Evolutionary conservation across 768 basidiomycete species (phyloP), one percentile per base, ranked within the genome.

Genomic region (Pulveroboletus sp.): DNA sequence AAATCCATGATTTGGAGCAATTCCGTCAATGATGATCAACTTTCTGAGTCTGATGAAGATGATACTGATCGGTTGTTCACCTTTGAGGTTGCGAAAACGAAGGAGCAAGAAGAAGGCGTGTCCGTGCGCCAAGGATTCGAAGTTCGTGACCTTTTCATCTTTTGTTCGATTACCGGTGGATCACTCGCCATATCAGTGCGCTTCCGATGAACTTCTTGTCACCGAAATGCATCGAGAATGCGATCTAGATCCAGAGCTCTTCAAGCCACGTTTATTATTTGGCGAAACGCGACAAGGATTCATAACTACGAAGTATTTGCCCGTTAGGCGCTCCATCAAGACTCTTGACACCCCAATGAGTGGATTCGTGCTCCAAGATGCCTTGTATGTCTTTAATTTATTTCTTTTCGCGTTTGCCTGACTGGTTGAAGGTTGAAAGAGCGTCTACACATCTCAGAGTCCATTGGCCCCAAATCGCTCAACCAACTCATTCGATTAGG

Each of bases 101-200:
- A 72, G 29, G 79, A 84, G 47, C 79, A 82, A 53, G 78, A 79
- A 41, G 81, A 83, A 59, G 63, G 67, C 16, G 77, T 79, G 7
- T 59, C 65, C 0, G 56, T 64, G 13, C 66, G 70, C 20, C 63
- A 63, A n/a, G 80, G 79, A 7, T 81, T 81, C 51, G 64, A 61
- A 48, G 81, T 77, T 49, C 19, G 66, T 51, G 19, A 2, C 11
- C 16, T 34, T 9, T 1, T 6, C 13, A 16, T 17, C 31, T 1
- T 29, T 19, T 16, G 32, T 38, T 1, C 6, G 7, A 11, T 17
- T 6, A 23, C 27, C 3, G 6, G 31, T 6, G 6, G 3, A 33
- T 14, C 31, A 16, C 11, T 25, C 6, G 6, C 21, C 19, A 12
- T 34, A 11, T 19, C 23, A 59, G 63, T 52, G 55, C 23, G 23